phyloP scores from a whole-genome alignment of 148 eudicot genomes.

The Rhododendron kiyosumense region DNA sequence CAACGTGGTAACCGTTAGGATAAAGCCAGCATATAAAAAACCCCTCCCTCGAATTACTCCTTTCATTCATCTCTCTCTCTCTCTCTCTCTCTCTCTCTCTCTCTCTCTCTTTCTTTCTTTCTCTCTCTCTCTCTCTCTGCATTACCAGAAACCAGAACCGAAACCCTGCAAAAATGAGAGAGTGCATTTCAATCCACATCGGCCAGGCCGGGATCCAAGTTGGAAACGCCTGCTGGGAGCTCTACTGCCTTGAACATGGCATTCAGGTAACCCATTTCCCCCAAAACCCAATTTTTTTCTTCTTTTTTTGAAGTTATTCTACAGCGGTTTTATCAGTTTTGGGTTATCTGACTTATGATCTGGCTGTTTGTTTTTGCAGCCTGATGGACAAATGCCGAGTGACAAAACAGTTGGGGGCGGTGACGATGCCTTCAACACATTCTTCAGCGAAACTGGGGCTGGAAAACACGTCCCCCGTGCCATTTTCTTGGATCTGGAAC shows the following conservation, averaged over 20 bases:
- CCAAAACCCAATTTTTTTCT: not conserved
- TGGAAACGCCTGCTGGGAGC: slow-evolving; percentile 54
- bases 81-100: too few species aligned
- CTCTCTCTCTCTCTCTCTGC: not conserved
- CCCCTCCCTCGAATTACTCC: not conserved
- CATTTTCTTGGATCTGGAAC: slow-evolving; percentile 37
- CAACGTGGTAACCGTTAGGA: not conserved
- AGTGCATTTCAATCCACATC: slow-evolving; percentile 52
- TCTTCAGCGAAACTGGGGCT: slow-evolving; percentile 47
- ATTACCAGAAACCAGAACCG: not conserved
- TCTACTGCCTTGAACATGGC: slow-evolving; percentile 50
- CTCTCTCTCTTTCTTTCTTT: too few species aligned
- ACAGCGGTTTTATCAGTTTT: not conserved
- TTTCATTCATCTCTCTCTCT: not conserved
- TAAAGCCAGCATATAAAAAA: not conserved
- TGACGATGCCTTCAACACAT: slow-evolving; percentile 50
- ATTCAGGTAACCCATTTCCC: slow-evolving; percentile 18
- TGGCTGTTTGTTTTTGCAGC: slow-evolving; percentile 15
- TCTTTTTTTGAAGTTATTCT: not conserved
- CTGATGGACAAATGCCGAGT: slow-evolving; percentile 49
- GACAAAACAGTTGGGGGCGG: slow-evolving; percentile 43
- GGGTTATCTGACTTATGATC: not conserved
- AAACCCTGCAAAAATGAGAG: slow-evolving; percentile 24
- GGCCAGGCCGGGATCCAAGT: slow-evolving; percentile 50
- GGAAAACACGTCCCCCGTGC: slow-evolving; percentile 52